Evolutionary conservation across 805 yeast genomes (phyloP), one percentile per base, ranked within the genome.

Genomic region (Suhomyces emberorum): DNA sequence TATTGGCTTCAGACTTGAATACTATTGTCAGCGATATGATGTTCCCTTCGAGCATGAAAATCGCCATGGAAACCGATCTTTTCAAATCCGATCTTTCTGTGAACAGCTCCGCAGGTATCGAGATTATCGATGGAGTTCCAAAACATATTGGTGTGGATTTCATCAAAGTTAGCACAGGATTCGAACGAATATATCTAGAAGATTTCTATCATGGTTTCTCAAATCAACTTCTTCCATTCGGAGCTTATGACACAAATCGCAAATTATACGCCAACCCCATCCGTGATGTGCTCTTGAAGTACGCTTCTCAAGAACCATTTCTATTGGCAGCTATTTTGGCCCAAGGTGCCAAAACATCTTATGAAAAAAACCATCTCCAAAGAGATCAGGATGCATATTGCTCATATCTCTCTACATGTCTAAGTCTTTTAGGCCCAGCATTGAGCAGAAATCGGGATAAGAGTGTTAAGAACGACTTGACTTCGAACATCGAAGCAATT

Each of bases 301-400:
- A 77, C 53, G 85, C 88, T 0, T 63, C 72, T 17, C 69, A 69
- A 14, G 83, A 79, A 47, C 69, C 81, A 2, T 81, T 78, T 48
- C 51, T 83, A 12, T 57, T 83, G 32, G 81, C 85, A 11, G 85
- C 88, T 0, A 70, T 82, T 3, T 53, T 83, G 32, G 84, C 91
- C 0, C 81, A 81, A 39, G 89, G 89, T n/a, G 88, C 89, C 0
- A 63, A 77, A 26, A 67, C 74, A 4, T 60, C 74, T 1, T 72
- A 68, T 41, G 61, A 74, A 38, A 64, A 65, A 30, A 63, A 69
- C 4, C 46, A 56, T 10, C 54, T 63, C 12, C 61, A 68, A 1
- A 71, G 74, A 30, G 86, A 82, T 53, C 85, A 82, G 51, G 75
- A 70, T 35, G 79, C 78, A 5, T 81, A 80, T 51, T 77, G 81